Evolutionary conservation across 2,329 filamentous ascomycete genomes (phyloP), one percentile per base, ranked within the genome.

Genomic region (Helotiales sp.): DNA sequence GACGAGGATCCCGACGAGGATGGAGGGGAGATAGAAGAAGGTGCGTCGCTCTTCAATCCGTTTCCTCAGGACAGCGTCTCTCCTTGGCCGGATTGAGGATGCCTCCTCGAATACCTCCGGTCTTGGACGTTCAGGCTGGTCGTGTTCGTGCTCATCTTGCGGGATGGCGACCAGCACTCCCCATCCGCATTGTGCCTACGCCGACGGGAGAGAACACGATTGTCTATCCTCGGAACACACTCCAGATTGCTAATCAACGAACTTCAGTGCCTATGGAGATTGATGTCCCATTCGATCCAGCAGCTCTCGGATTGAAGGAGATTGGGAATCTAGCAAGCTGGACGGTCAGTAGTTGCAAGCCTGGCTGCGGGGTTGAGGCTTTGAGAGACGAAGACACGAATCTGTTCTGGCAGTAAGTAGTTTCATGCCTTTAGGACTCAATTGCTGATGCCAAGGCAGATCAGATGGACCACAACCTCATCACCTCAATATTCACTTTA

Each of bases 391-490:
- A 92, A 15, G 88, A 90, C 58, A 82, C 89, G 7, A 81, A 81
- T 59, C 80, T 85, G 52, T 95, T 88, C 74, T 95, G 90, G 90
- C 90, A 95, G 86, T 88, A 75, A 66, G 84, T 75, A 15, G 15
- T 15, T 5, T 4, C 33, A 12, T 15, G 9, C 31, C 15, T 15
- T 34, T n/a, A 27, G 48, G n/a, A 33, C 29, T 19, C 9, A 29
- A 25, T n/a, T 34, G 15, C 31, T 46, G n/a, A 33, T 33, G 7
- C 8, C 6, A 8, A 63, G 27, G 5, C 49, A 88, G 85, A 73
- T 93, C 90, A 2, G 91, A 95, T 69, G 91, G 90, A 1, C 90
- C 90, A 1, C 90, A 95, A 70, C 90, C 90, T 4, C 90, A 95
- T 69, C 83, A 87, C 61, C 80, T 95, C 48, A 93, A 90, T 59